Conservation (phyloP, 768 basidiomycete species). For the Lactifluus volemus region DNA sequence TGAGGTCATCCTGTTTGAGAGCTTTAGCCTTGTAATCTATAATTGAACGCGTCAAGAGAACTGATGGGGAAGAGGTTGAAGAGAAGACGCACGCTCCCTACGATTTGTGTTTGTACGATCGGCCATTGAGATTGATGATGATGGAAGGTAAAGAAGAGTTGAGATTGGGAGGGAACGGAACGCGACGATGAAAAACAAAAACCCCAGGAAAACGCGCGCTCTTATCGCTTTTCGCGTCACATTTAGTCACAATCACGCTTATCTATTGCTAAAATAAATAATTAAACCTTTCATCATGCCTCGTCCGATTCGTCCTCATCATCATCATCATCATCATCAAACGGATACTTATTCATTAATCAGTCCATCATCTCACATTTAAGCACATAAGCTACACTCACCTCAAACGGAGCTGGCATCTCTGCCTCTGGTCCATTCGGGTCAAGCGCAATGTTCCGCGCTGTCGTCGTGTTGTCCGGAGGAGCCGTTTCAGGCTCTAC, state of each 20-base stretch:
- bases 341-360: conserved; percentile 53
- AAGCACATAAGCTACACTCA: conserved; percentile 29
- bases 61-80: background rate
- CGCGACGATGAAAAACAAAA: conserved; percentile 14
- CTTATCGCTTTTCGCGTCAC: conserved; percentile 5
- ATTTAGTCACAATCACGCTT: conserved; percentile 11
- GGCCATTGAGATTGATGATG: conserved; percentile 11
- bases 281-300: conserved; percentile 26
- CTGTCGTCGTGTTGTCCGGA: conserved; percentile 27
- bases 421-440: conserved; percentile 65
- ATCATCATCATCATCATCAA: conserved; percentile 50
- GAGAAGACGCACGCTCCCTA: conserved; percentile 15
- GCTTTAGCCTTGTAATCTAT: conserved; percentile 88
- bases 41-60: conserved; percentile 31
- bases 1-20: conserved; percentile 86
- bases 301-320: background rate
- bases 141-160: conserved; percentile 1
- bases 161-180: background rate
- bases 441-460: conserved; percentile 54
- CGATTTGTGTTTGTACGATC: conserved; percentile 18
- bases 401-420: conserved; percentile 78
- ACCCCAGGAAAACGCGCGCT: background rate
- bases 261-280: background rate
- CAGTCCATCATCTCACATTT: conserved; percentile 19
- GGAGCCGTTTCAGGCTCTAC: conserved; percentile 19